Evolutionary conservation across 176 grass and related monocot genomes (phyloP).

Genomic region (Lolium rigidum): DNA sequence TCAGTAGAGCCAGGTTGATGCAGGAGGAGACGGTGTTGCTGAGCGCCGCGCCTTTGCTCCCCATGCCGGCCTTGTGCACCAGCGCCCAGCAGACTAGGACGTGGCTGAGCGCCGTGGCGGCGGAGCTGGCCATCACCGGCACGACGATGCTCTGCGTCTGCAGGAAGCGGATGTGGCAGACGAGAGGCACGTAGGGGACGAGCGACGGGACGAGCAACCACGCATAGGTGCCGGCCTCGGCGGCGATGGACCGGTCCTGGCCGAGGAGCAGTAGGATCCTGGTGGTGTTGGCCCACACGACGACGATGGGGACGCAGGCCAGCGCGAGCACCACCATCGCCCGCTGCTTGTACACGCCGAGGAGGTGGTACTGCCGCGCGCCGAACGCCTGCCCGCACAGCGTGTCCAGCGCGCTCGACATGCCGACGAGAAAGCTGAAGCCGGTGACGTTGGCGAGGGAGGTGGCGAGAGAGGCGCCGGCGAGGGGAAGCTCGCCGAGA

Average conservation of each 20-base stretch:
- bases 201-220: constrained; percentile 59
- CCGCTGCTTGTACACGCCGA: constrained; percentile 40
- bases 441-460: constrained; percentile 57
- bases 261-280: constrained; percentile 56
- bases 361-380: constrained; percentile 48
- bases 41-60: constrained; percentile 13
- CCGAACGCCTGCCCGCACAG: constrained; percentile 70
- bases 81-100: background rate
- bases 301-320: constrained; percentile 43
- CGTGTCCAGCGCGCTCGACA: constrained; percentile 42
- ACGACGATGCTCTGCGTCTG: constrained; percentile 22
- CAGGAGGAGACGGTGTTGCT: background rate
- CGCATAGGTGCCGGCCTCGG: constrained; percentile 55
- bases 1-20: background rate
- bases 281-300: constrained; percentile 43
- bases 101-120: background rate
- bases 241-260: constrained; percentile 57
- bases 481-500: constrained; percentile 51
- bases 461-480: constrained; percentile 47
- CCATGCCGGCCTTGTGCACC: constrained; percentile 8
- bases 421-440: constrained; percentile 51
- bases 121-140: constrained; percentile 15
- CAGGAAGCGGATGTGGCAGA: constrained; percentile 40
- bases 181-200: constrained; percentile 61
- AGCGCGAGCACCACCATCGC: constrained; percentile 36